Evolutionary conservation across 345 rosid species (phyloP), one percentile per base, ranked within the genome.

Genomic region (Hibiscus mutabilis): DNA sequence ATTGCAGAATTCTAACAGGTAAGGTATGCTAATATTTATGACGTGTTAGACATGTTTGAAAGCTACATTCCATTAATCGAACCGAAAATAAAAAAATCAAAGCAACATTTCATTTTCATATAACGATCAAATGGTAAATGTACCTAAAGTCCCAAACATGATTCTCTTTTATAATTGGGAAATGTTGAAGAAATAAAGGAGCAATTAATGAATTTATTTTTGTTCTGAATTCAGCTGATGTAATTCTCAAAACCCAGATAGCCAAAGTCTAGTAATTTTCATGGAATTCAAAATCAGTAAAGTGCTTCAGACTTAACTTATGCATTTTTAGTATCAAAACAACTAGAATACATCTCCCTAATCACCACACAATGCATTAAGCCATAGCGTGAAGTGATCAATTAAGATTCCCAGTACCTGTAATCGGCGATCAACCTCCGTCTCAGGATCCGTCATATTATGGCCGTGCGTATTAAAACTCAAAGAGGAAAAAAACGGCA

Each of bases 371-470:
- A 35, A 35, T 2, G 40, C 9, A 35, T 6, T 35, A 35, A 35
- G 9, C 9, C 40, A 35, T 35, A 35, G 40, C 40, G 8, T 6
- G 40, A 37, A 37, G 42, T 37, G 2, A 7, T 0, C 42, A 37
- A 37, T 37, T 37, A 8, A 37, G 42, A 37, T 37, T 1, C 42
- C 42, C 10, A 37, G 10, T 37, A 37, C 42, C 42, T 37, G 42
- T 37, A 37, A 37, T 37, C 42, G 42, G 42, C 42, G 42, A 77
- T 95, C 99, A 56, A 82, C 40, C 75, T 89, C 92, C 4, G 99
- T 92, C 58, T 83, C 91, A n/a, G 97, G 99, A 86, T 95, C 98
- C 51, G 91, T 92, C 99, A 90, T 95, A 58, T 70, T 81, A 79
- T 86, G 93, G 11, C 99, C 99, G 57, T 95, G 98, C 0, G 90